Evolutionary conservation across 495 filamentous ascomycete genomes (phyloP).

Genomic region (Mytilinidion resinicola): DNA sequence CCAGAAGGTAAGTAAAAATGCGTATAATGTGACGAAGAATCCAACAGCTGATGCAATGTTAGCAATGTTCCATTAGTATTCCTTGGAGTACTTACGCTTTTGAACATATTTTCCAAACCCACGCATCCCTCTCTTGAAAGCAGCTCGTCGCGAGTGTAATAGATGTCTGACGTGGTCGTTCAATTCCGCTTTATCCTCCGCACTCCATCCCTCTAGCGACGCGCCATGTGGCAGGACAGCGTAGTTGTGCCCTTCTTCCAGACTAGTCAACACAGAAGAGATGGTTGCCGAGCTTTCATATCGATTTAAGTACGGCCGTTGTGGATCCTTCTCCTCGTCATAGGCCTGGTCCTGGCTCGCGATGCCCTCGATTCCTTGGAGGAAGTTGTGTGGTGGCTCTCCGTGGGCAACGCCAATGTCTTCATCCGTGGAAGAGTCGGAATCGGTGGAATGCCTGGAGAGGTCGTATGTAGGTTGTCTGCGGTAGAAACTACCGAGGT

Average conservation of each 20-base stretch:
- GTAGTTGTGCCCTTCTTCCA: slow-evolving; percentile 35
- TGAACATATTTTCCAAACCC: slow-evolving; percentile 67
- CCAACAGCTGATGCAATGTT: slow-evolving; percentile 48
- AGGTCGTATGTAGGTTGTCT: slow-evolving; percentile 68
- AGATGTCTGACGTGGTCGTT: slow-evolving; percentile 79
- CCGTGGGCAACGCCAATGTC: slow-evolving; percentile 6
- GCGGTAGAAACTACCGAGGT: slow-evolving; percentile 52
- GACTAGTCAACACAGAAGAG: slow-evolving; percentile 17
- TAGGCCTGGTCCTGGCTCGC: neutral
- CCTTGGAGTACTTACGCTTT: slow-evolving; percentile 45
- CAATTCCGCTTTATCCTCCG: slow-evolving; percentile 60
- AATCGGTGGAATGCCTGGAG: slow-evolving; percentile 41
- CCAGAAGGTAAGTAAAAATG: slow-evolving; percentile 69
- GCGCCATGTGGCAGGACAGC: slow-evolving; percentile 60
- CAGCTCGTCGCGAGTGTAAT: slow-evolving; percentile 67
- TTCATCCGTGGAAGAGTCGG: slow-evolving; percentile 4
- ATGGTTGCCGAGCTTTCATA: slow-evolving; percentile 5
- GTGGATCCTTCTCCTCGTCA: neutral
- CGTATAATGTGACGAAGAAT: slow-evolving; percentile 70
- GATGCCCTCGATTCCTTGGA: no score
- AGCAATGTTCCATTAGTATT: neutral
- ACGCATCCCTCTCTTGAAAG: slow-evolving; percentile 66
- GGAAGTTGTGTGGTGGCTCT: neutral
- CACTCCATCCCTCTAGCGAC: slow-evolving; percentile 62
- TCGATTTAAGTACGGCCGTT: neutral